Evolutionary conservation across 305 asterid species (phyloP).

Genomic region (Fraxinus floribunda): DNA sequence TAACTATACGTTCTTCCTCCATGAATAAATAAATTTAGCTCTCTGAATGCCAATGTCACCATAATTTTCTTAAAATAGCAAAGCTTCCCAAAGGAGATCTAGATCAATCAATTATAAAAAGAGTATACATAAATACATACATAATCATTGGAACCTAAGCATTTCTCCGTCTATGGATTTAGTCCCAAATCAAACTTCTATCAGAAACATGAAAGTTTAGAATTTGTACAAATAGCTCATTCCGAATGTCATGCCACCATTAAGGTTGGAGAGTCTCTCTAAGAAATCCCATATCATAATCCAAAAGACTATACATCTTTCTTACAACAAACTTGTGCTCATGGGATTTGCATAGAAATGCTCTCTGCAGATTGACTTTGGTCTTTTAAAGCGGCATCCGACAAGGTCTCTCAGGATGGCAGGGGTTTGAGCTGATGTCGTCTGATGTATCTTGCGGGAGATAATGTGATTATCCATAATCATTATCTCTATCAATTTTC

Average conservation of each 20-base stretch:
- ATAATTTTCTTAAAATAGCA: slow-evolving; percentile 7
- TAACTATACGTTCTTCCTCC: background rate
- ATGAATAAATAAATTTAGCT: background rate
- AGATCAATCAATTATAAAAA: background rate
- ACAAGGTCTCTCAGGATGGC: slow-evolving; percentile 55
- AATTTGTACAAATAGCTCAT: background rate
- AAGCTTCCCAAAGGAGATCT: background rate
- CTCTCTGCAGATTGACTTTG: slow-evolving; percentile 41
- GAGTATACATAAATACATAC: background rate
- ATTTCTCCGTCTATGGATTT: background rate
- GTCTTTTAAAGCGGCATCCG: slow-evolving; percentile 45
- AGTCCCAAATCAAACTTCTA: background rate
- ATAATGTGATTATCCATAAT: slow-evolving; percentile 63
- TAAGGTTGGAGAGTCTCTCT: background rate
- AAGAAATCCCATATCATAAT: background rate
- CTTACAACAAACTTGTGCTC: slow-evolving; percentile 58
- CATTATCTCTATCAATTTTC: slow-evolving; percentile 65
- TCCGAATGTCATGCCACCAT: background rate
- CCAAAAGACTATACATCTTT: background rate
- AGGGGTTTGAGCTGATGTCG: slow-evolving; percentile 49
- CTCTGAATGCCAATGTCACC: background rate
- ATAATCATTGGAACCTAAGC: background rate
- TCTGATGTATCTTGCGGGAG: slow-evolving; percentile 61
- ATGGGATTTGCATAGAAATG: slow-evolving; percentile 81
- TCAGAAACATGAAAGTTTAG: background rate